phyloP scores from a whole-genome alignment of 2,329 filamentous ascomycete species.

The Penicillium sp. region DNA sequence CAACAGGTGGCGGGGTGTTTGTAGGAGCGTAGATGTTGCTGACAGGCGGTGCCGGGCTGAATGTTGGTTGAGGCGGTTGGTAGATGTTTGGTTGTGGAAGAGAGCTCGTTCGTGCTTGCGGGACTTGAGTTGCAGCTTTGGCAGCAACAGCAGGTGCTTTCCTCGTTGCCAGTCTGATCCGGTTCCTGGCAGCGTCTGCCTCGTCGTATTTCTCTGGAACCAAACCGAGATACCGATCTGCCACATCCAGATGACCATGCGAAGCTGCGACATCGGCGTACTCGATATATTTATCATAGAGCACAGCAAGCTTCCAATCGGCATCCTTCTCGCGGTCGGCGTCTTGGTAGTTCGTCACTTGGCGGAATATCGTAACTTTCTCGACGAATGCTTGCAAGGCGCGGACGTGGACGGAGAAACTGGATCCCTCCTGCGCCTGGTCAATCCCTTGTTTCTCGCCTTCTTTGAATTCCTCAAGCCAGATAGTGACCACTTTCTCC shows the following conservation, averaged over 20 bases:
- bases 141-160: conserved; percentile 48
- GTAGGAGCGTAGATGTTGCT: conserved; percentile 39
- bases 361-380: conserved; percentile 94
- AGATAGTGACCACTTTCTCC: conserved; percentile 94
- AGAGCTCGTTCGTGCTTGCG: conserved; percentile 21
- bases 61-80: conserved; percentile 31
- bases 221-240: conserved; percentile 86
- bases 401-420: conserved; percentile 86
- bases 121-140: conserved; percentile 40
- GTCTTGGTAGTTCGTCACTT: conserved; percentile 89
- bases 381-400: conserved; percentile 92
- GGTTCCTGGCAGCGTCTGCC: conserved; percentile 79
- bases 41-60: conserved; percentile 24
- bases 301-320: conserved; percentile 80
- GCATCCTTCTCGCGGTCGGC: conserved; percentile 64
- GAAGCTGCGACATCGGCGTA: conserved; percentile 93
- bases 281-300: conserved; percentile 95
- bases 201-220: conserved; percentile 78
- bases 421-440: conserved; percentile 66
- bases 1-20: conserved; percentile 38
- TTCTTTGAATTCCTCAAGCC: conserved; percentile 85
- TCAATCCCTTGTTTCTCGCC: conserved; percentile 71
- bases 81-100: conserved; percentile 35
- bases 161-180: conserved; percentile 78
- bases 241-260: conserved; percentile 79